These are phyloP conservation scores for Paramarasmius palmivorus DNA, from an alignment of 1,284 basidiomycete species.

Conservation along the genomic window DNA sequence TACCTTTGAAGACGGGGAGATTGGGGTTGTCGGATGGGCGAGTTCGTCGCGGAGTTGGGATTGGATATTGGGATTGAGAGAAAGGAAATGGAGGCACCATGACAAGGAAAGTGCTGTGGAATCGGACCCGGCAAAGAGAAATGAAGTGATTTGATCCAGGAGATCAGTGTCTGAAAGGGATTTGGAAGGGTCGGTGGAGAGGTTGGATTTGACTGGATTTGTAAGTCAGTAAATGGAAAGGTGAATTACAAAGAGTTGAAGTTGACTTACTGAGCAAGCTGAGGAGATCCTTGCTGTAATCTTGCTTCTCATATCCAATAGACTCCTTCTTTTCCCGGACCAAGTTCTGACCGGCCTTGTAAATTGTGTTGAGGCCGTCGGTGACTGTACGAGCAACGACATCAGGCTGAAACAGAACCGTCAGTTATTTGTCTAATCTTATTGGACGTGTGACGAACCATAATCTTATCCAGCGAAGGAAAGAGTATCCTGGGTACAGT, in stretches of 20 bases:
- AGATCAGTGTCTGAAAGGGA: constrained; percentile 49
- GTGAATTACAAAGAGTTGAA: not conserved
- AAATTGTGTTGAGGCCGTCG: constrained; percentile 38
- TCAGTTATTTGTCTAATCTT: too few relatives aligned
- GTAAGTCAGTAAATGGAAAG: constrained; percentile 7
- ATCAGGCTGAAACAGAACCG: constrained; percentile 37
- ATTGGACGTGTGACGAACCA: constrained; percentile 32
- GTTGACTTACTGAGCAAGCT: constrained; percentile 44
- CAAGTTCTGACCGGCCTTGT: constrained; percentile 38
- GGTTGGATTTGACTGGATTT: constrained; percentile 47
- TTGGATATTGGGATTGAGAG: constrained; percentile 48
- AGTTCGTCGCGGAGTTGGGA: constrained; percentile 44
- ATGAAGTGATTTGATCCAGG: constrained; percentile 52
- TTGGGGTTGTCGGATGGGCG: constrained; percentile 14
- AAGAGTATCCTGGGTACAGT: constrained; percentile 44
- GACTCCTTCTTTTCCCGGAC: constrained; percentile 40
- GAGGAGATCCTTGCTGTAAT: constrained; percentile 43
- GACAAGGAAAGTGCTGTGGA: constrained; percentile 52
- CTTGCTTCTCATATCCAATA: constrained; percentile 32
- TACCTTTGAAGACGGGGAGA: constrained; percentile 7
- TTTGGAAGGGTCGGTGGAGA: constrained; percentile 38
- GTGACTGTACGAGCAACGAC: constrained; percentile 37
- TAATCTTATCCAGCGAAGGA: constrained; percentile 43
- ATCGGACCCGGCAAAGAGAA: constrained; percentile 56
- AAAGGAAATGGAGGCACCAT: constrained; percentile 56